Evolutionary conservation across 2,329 filamentous ascomycete species (phyloP).

Genomic region (Juglanconis oblonga): DNA sequence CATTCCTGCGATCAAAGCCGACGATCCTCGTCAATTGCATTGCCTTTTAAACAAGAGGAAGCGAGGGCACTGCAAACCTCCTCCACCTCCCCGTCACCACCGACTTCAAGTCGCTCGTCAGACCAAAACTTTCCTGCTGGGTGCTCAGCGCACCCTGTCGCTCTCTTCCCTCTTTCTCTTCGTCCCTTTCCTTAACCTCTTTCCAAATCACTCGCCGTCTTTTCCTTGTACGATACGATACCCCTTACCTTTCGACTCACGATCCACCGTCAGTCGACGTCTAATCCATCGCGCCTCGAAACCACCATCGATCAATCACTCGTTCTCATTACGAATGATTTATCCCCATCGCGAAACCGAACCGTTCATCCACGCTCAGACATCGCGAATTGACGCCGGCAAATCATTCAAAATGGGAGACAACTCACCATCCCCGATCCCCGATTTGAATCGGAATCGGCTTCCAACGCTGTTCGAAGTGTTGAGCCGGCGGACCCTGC

Average conservation of each 20-base stretch:
- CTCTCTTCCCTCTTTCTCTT: slow-evolving; percentile 6
- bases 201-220: not conserved
- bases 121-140: slow-evolving; percentile 6
- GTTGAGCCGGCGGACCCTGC: slow-evolving; percentile 85
- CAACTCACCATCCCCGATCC: slow-evolving; percentile 49
- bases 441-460: slow-evolving; percentile 69
- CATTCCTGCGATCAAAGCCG: not conserved
- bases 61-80: not conserved
- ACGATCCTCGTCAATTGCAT: not conserved
- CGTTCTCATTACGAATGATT: not conserved
- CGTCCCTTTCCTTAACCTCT: slow-evolving; percentile 2
- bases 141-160: slow-evolving; percentile 12
- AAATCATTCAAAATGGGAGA: slow-evolving; percentile 34
- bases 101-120: slow-evolving; percentile 6
- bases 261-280: not conserved
- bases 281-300: slow-evolving; percentile 8
- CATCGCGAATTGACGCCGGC: not conserved
- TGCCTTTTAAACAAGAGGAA: not conserved
- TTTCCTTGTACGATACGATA: no score
- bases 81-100: slow-evolving; percentile 1
- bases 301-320: not conserved
- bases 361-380: not conserved
- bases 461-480: slow-evolving; percentile 96
- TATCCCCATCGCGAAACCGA: not conserved
- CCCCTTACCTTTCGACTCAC: slow-evolving; percentile 1